Evolutionary conservation across 345 rosid species (phyloP).

Genomic region (Anastatica hierochuntica): DNA sequence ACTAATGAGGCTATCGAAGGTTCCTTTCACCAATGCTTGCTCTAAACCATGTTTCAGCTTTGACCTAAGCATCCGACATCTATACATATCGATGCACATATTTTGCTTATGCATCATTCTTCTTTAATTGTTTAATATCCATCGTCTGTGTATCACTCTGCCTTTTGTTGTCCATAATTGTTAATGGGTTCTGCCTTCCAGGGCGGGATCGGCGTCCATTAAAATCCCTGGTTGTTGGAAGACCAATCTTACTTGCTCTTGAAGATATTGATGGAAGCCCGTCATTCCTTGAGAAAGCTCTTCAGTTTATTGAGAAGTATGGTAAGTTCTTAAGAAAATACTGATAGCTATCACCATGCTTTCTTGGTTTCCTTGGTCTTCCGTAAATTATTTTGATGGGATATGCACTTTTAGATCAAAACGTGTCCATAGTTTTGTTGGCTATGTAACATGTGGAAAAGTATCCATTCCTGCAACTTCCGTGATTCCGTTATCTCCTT

Average conservation of each 20-base stretch:
- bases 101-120: constrained; percentile 5
- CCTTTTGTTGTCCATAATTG: neutral
- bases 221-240: constrained; percentile 89
- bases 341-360: neutral
- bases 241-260: constrained; percentile 94
- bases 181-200: constrained; percentile 19
- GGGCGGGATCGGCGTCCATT: constrained; percentile 90
- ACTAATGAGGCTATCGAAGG: constrained; percentile 62
- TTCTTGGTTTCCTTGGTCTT: neutral
- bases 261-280: constrained; percentile 99
- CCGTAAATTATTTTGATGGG: neutral
- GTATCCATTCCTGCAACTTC: constrained; percentile 3
- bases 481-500: neutral
- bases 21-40: constrained; percentile 73
- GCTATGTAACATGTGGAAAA: too few species aligned
- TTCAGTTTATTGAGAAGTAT: constrained; percentile 77
- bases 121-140: neutral
- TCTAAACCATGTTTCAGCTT: constrained; percentile 15
- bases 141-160: neutral
- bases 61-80: neutral
- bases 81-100: constrained; percentile 4
- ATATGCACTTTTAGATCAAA: neutral
- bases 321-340: constrained; percentile 39
- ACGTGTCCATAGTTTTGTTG: neutral
- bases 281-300: constrained; percentile 97